A percentile compares a stretch with the other conserved stretches of the same genome.
Conservation (phyloP, 345 rosid genomes). For the Boechera stricta region DNA sequence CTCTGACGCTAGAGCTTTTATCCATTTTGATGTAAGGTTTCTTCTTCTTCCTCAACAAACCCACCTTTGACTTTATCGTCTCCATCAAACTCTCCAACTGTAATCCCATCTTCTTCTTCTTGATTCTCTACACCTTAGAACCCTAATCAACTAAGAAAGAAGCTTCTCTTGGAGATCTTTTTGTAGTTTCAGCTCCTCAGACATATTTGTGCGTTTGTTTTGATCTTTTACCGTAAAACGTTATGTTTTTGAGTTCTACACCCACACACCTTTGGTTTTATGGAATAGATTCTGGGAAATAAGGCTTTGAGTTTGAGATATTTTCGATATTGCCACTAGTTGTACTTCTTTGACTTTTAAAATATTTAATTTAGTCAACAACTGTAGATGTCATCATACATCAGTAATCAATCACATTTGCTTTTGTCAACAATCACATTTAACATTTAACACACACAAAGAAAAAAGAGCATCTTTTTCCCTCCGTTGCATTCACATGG, state of each 20-base stretch:
- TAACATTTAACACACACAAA: background rate
- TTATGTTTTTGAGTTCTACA: slow-evolving; percentile 25
- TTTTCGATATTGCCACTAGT: slow-evolving; percentile 45
- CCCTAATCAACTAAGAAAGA: background rate
- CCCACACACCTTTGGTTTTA: slow-evolving; percentile 6
- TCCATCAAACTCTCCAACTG: slow-evolving; percentile 79
- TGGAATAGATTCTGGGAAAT: background rate
- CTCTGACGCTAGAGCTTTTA: slow-evolving; percentile 91
- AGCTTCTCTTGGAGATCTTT: background rate
- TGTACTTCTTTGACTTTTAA: slow-evolving; percentile 39
- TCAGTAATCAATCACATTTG: background rate
- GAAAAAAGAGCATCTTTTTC: background rate
- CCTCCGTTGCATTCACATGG: slow-evolving; percentile 28
- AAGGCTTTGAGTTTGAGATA: slow-evolving; percentile 37
- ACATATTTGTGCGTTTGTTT: slow-evolving; percentile 26
- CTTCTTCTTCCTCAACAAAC: slow-evolving; percentile 59
- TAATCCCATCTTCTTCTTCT: slow-evolving; percentile 54
- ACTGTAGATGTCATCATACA: slow-evolving; percentile 7
- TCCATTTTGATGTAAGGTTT: slow-evolving; percentile 89
- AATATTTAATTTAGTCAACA: slow-evolving; percentile 26
- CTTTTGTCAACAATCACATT: slow-evolving; percentile 28
- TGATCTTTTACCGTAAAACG: slow-evolving; percentile 1
- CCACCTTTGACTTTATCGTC: slow-evolving; percentile 88
- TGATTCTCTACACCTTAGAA: background rate
- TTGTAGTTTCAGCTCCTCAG: slow-evolving; percentile 10